Conservation (phyloP, 2,329 filamentous ascomycete genomes). For the Meredithiella fracta region DNA sequence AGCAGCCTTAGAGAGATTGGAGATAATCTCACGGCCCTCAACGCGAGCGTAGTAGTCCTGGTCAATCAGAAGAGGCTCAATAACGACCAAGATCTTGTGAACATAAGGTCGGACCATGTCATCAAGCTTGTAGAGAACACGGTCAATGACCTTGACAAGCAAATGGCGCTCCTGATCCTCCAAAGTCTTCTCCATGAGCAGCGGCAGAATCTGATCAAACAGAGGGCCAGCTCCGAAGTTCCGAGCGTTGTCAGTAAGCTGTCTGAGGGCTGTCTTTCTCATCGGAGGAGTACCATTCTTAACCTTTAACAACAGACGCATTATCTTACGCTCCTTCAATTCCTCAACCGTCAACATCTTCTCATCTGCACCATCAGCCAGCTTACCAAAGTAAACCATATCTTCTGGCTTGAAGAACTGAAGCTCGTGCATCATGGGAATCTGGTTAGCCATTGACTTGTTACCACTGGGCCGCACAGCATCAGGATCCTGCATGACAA, state of each 20-base stretch:
- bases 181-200: slow-evolving; percentile 95
- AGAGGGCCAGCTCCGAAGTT: slow-evolving; percentile 87
- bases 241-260: slow-evolving; percentile 92
- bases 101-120: slow-evolving; percentile 91
- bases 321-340: slow-evolving; percentile 95
- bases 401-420: slow-evolving; percentile 98
- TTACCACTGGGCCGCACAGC: slow-evolving; percentile 63
- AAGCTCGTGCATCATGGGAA: slow-evolving; percentile 85
- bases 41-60: slow-evolving; percentile 99
- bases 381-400: slow-evolving; percentile 96
- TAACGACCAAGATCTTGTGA: slow-evolving; percentile 96
- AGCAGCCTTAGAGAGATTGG: slow-evolving; percentile 89
- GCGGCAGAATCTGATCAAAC: slow-evolving; percentile 91
- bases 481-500: slow-evolving; percentile 95
- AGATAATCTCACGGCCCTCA: slow-evolving; percentile 96
- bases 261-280: slow-evolving; percentile 92
- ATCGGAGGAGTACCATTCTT: slow-evolving; percentile 98
- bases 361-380: slow-evolving; percentile 87
- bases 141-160: slow-evolving; percentile 96
- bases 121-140: slow-evolving; percentile 95
- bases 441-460: slow-evolving; percentile 89
- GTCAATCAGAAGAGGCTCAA: slow-evolving; percentile 96
- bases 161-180: slow-evolving; percentile 97
- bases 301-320: slow-evolving; percentile 90
- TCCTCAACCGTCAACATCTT: slow-evolving; percentile 85